Base-by-base conservation (phyloP, 2,329 filamentous ascomycete genomes). In the Monosporascus sp. region DNA sequence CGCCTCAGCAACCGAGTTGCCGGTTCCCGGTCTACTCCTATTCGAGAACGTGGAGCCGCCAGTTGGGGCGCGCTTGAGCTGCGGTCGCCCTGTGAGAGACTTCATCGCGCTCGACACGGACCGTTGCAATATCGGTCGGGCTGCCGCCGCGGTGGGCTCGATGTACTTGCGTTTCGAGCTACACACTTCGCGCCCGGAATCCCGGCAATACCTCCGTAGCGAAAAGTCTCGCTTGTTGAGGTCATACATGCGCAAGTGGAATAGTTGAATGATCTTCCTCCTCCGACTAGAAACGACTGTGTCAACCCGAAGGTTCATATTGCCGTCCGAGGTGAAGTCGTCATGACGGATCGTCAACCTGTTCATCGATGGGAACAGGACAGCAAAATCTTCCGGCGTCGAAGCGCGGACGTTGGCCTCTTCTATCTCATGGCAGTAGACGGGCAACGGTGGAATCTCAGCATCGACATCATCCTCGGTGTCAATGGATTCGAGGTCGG, bases 221-320 rank as follows among this genome's bases (percentile, higher is more conserved):
- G 92, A 96, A 71, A 96, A 97, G 57, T 96, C 89, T 49, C 94
- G 84, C 61, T 85, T 85, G 65, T 85, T 86, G 52, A 97, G 76
- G 70, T 97, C 91, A 68, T 96, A 87, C 91, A 99, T 96, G 64
- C 91, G 88, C 55, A 97, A 78, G 70, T 99, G 93, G 72, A 97
- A 97, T 48, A 99, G 85, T 68, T 86, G 82, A 11, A 84, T 73
- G 5, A 85, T 89, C 63, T 88, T 82, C 61, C 84, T 84, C 58
- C 85, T 81, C 58, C 81, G 81, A 41, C 81, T 80, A 26, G 80
- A 78, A 46, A 89, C 81, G 58, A 88, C 77, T 6, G 90, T 93
- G 68, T 96, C 92, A 54, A 97, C 80, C 35, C 92, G 86, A 53
- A 99, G 79, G 68, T 97, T 97, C 91, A 97, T 95, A 76, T 97